Evolutionary conservation across 2,329 filamentous ascomycete species (phyloP), one percentile per base, ranked within the genome.

Genomic region (Shiraia bambusicola): DNA sequence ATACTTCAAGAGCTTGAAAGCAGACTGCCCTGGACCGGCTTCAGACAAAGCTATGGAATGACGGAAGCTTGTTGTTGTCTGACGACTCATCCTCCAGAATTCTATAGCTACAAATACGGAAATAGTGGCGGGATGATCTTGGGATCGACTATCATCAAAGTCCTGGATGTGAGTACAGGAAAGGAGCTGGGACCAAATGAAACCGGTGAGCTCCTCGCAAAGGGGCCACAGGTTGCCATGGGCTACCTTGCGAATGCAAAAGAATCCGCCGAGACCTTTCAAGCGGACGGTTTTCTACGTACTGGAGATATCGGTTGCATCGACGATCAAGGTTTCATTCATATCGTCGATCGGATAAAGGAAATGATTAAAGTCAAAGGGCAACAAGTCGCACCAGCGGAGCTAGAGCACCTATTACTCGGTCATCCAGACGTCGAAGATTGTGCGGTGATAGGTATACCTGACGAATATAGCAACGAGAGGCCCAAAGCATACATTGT

Each of bases 351-450:
- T 54, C 73, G 81, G 0, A 79, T 85, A 59, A 86, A 85, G 67
- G 81, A 84, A 63, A 78, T 84, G 72, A 82, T 84, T 63, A 84
- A 84, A 58, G 81, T 84, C 11, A 83, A 83, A 48, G 82, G 82
- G 0, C 77, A 82, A 26, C 76, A 74, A 6, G 78, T 83, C 9
- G 78, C 81, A 6, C 81, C 82, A 0, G 81, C 81, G 0, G 82
- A 84, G 57, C 69, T 85, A 0, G 81, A 85, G 53, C 79, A 83
- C 50, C 57, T 79, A 2, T 61, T 85, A n/a, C 72, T 83, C 2
- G 76, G 79, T 0, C 79, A 84, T 50, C 54, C 65, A 0, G 70
- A 70, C n/a, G 75, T 84, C 0, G 76, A 77, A 29, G 81, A 84
- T 56, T 73, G 70, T 2, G 81, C 80, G 0, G 77, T 82, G 0